Percentiles rank a stretch among this genome's conserved stretches.
These are phyloP conservation scores for Thalassiosira delicatula DNA, from an alignment of 352 stramenopile species.

Conservation along the genomic window DNA sequence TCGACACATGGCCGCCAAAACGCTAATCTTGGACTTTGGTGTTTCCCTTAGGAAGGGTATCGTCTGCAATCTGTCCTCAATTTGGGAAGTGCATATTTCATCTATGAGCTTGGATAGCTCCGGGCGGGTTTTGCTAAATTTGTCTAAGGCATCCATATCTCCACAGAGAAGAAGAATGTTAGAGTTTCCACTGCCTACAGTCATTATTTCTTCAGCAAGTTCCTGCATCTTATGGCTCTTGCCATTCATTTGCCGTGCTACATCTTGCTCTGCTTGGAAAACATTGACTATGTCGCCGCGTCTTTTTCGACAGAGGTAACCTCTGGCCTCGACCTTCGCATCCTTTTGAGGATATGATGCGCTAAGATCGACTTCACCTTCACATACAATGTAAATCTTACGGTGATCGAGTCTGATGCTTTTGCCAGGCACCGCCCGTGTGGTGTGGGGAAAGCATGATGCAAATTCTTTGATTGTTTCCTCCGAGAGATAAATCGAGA, in stretches of 20 bases:
- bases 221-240: slow-evolving; percentile 41
- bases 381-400: slow-evolving; percentile 48
- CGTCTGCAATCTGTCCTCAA: slow-evolving; percentile 46
- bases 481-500: slow-evolving; percentile 43
- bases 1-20: slow-evolving; percentile 65
- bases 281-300: slow-evolving; percentile 55
- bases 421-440: slow-evolving; percentile 22
- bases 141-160: slow-evolving; percentile 41
- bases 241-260: slow-evolving; percentile 24
- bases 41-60: slow-evolving; percentile 54
- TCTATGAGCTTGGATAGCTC: slow-evolving; percentile 37
- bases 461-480: slow-evolving; percentile 58
- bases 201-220: slow-evolving; percentile 49
- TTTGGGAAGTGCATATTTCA: slow-evolving; percentile 46
- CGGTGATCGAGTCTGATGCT: slow-evolving; percentile 34
- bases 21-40: slow-evolving; percentile 41
- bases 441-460: slow-evolving; percentile 34
- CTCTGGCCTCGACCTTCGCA: slow-evolving; percentile 48
- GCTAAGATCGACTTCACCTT: slow-evolving; percentile 53
- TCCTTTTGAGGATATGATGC: slow-evolving; percentile 38
- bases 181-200: slow-evolving; percentile 25
- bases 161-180: slow-evolving; percentile 48
- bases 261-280: slow-evolving; percentile 40
- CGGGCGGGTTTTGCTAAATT: slow-evolving; percentile 48
- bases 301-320: slow-evolving; percentile 58